Conservation (phyloP, 352 stramenopile genomes). For the Pythium dissotocum region DNA sequence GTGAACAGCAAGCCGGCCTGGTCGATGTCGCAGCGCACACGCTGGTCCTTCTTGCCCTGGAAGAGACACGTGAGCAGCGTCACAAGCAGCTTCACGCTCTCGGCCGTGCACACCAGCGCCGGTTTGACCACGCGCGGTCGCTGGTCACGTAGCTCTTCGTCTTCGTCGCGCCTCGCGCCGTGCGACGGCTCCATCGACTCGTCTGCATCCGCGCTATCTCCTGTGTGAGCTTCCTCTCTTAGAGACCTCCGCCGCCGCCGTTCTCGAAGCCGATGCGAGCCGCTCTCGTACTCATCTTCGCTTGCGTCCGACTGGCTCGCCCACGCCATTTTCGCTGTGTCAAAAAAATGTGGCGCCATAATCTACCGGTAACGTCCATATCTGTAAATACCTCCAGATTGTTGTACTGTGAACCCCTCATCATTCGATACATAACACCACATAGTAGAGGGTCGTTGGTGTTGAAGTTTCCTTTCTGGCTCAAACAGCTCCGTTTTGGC, state of each 20-base stretch:
- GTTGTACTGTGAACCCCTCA: background rate
- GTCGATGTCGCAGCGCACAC: conserved; percentile 79
- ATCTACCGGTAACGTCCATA: background rate
- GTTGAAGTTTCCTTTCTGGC: conserved; percentile 11
- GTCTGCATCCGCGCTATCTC: background rate
- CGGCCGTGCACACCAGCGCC: conserved; percentile 50
- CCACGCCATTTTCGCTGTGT: conserved; percentile 14
- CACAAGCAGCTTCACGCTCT: conserved; percentile 79
- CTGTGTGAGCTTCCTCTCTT: background rate
- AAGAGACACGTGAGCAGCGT: conserved; percentile 68
- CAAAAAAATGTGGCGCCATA: background rate
- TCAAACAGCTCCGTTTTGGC: background rate
- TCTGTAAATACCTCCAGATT: background rate
- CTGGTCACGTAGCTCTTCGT: background rate
- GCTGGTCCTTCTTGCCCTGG: conserved; percentile 73
- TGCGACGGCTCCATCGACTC: conserved; percentile 9
- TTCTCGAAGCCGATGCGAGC: conserved; percentile 1
- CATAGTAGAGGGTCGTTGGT: conserved; percentile 17
- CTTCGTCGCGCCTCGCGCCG: too few relatives aligned
- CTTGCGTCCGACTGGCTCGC: conserved; percentile 12
- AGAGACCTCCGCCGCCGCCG: conserved; percentile 6
- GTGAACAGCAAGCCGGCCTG: conserved; percentile 67
- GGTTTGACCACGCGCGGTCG: conserved; percentile 22
- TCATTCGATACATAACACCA: background rate
- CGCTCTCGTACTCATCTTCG: conserved; percentile 7